Percentiles rank a stretch among this genome's conserved stretches.
Evolutionary conservation across 495 filamentous ascomycete species (phyloP).

Genomic region (Aspergillus nidulans): DNA sequence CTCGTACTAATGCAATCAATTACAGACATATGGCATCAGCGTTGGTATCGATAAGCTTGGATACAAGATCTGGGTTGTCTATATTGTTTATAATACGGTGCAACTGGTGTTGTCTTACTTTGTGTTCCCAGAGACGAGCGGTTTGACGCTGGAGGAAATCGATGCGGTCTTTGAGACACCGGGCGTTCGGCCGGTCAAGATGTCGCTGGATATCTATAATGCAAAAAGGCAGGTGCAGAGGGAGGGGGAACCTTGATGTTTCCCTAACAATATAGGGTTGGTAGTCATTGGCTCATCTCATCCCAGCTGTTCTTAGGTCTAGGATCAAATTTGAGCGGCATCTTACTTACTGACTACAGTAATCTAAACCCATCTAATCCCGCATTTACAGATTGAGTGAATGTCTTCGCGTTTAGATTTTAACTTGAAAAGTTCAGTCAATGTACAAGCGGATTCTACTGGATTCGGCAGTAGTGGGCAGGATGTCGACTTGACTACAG

Average conservation of each 20-base stretch:
- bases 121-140: constrained; percentile 39
- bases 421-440: no score
- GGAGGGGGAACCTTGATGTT: neutral
- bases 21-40: constrained; percentile 37
- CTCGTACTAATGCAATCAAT: no score
- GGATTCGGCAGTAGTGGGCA: no score
- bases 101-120: constrained; percentile 39
- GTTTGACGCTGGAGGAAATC: constrained; percentile 39
- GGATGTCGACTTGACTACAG: no score
- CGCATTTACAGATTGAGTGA: no score
- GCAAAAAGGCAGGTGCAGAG: constrained; percentile 30
- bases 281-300: neutral
- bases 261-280: no score
- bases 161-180: constrained; percentile 43
- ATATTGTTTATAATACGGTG: constrained; percentile 38
- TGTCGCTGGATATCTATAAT: constrained; percentile 39
- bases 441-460: no score
- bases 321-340: neutral
- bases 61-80: constrained; percentile 45
- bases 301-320: neutral
- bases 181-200: constrained; percentile 40
- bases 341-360: no score
- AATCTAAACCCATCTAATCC: no score
- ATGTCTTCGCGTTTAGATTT: no score
- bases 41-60: constrained; percentile 38